Evolutionary conservation across 805 yeast genomes (phyloP), one percentile per base, ranked within the genome.

Genomic region (Candida maesae): DNA sequence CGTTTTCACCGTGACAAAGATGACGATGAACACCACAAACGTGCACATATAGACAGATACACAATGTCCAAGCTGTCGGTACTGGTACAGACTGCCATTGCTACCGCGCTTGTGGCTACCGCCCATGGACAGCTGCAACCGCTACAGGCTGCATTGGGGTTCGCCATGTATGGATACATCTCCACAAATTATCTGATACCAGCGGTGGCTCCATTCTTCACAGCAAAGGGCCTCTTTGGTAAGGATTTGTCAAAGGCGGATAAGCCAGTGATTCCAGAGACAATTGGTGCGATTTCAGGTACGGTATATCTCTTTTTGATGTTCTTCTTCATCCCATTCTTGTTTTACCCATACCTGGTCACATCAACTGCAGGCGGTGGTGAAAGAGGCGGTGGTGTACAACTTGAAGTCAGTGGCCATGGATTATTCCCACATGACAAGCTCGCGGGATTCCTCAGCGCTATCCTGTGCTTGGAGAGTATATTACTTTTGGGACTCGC

Each of bases 261-360:
- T n/a, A 69, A 63, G 31, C 95, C 95, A 0, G 68, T 79, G 3
- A 72, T 88, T 9, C 93, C 99, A 1, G 99, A 93, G 65, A 77
- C 95, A 0, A 80, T 91, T 70, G 99, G 99, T n/a, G 82, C 88
- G 2, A 83, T 91, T 0, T 76, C 88, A 5, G 93, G 96, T 0
- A 71, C 84, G 4, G 80, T 89, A 0, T 89, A 90, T 59, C 61
- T 93, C 41, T 79, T 89, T 49, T 61, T 85, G 31, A 82, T 93
- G 86, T 76, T 88, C 54, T 72, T 84, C 48, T 82, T 87, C 60
- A 85, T 91, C 30, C 99, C 99, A 24, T 86, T 88, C 57, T 66
- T 89, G 58, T 91, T 91, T 59, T 81, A 79, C 68, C 82, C 81
- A 59, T 83, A 80, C 58, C 66, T 85, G 49, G 84, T 81, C 28